These are phyloP conservation scores for Penstemon newberryi DNA, from an alignment of 257 asterid genomes.

Conservation along the genomic window DNA sequence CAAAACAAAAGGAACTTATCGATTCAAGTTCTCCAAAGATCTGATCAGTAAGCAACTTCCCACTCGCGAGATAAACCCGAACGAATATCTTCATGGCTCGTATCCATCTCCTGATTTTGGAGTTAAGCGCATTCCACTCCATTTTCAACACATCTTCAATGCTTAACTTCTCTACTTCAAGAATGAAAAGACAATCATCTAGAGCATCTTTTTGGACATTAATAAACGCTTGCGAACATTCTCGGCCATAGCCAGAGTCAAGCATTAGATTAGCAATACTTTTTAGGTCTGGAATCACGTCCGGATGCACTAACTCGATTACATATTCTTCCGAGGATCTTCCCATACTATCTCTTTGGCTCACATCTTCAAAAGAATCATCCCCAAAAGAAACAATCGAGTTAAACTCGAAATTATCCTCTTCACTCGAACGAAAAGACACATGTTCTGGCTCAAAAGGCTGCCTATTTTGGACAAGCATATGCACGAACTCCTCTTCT, in stretches of 20 bases:
- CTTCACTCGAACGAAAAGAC: constrained; percentile 29
- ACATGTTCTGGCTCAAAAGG: constrained; percentile 34
- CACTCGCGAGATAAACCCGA: constrained; percentile 44
- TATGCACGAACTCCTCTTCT: constrained; percentile 47
- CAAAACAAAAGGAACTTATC: constrained; percentile 39
- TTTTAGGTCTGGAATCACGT: constrained; percentile 46
- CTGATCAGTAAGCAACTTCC: constrained; percentile 48
- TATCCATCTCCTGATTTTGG: constrained; percentile 55
- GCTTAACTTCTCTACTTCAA: constrained; percentile 42
- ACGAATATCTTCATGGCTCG: constrained; percentile 42
- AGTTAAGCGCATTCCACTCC: constrained; percentile 60
- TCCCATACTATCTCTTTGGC: constrained; percentile 40
- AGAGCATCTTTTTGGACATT: constrained; percentile 50
- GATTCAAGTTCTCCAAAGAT: constrained; percentile 43
- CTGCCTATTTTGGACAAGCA: constrained; percentile 48
- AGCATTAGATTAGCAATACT: constrained; percentile 57
- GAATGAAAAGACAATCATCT: constrained; percentile 41
- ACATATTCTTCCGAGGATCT: constrained; percentile 42
- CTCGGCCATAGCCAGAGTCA: constrained; percentile 45
- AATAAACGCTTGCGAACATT: constrained; percentile 46
- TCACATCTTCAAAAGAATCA: constrained; percentile 39
- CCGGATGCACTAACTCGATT: constrained; percentile 60
- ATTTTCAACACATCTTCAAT: constrained; percentile 60
- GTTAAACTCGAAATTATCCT: constrained; percentile 34
- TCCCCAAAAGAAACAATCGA: constrained; percentile 45